A percentile compares a stretch with the other conserved stretches of the same genome.
phyloP scores from a whole-genome alignment of 2,329 filamentous ascomycete genomes.

The Alternaria metachromatica region DNA sequence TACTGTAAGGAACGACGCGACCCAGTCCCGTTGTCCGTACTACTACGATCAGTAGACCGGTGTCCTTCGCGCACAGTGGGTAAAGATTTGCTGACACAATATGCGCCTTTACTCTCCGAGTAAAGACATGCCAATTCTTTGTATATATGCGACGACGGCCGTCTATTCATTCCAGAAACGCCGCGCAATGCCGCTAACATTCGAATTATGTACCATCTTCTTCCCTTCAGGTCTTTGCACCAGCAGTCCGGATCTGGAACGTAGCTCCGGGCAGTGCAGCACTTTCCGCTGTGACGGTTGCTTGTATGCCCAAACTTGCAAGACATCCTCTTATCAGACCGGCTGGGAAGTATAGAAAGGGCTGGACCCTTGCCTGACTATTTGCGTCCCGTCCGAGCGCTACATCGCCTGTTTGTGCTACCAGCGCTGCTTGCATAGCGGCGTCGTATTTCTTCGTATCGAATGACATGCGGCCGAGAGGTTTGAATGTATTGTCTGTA shows the following conservation, averaged over 20 bases:
- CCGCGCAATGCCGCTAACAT: slow-evolving; percentile 43
- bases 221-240: slow-evolving; percentile 65
- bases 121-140: fast-evolving
- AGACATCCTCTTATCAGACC: slow-evolving; percentile 91
- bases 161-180: slow-evolving; percentile 18
- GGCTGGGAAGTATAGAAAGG: slow-evolving; percentile 93
- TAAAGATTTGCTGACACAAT: neutral
- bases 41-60: neutral
- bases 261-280: slow-evolving; percentile 85
- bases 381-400: slow-evolving; percentile 60
- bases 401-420: slow-evolving; percentile 40
- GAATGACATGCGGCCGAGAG: slow-evolving; percentile 87
- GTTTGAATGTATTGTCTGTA: slow-evolving; percentile 90
- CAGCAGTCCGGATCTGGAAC: slow-evolving; percentile 92
- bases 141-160: neutral
- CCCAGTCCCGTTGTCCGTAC: neutral
- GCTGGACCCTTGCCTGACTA: slow-evolving; percentile 39
- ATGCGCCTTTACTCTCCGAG: neutral
- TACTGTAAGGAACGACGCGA: neutral
- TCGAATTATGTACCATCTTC: neutral
- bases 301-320: slow-evolving; percentile 87
- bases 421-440: slow-evolving; percentile 34
- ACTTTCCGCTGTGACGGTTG: slow-evolving; percentile 89
- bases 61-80: neutral
- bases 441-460: slow-evolving; percentile 56